These are phyloP conservation scores for Dispira simplex DNA, from an alignment of 192 early-diverging fungal genomes.

Conservation along the genomic window DNA sequence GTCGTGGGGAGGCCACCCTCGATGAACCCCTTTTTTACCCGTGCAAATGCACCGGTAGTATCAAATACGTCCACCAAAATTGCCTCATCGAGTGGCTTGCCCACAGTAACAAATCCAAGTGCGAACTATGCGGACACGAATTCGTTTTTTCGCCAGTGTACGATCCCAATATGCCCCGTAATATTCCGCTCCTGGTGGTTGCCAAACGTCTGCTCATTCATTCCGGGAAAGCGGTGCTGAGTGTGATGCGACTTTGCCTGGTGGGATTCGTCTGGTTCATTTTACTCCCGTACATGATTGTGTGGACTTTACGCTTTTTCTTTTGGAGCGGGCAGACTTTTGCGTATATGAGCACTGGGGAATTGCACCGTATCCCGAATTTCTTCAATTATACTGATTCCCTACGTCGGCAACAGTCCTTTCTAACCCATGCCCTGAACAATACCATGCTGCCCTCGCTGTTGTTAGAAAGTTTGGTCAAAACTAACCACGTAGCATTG, in stretches of 20 bases:
- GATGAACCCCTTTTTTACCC: slow-evolving; percentile 83
- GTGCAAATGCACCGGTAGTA: slow-evolving; percentile 92
- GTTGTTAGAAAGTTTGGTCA: neutral
- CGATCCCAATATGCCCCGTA: slow-evolving; percentile 51
- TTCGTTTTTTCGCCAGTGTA: slow-evolving; percentile 77
- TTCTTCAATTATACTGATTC: slow-evolving; percentile 10
- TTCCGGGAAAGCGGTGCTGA: slow-evolving; percentile 23
- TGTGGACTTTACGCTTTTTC: slow-evolving; percentile 74
- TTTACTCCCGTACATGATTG: slow-evolving; percentile 60
- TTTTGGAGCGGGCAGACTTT: slow-evolving; percentile 59
- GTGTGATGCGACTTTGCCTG: slow-evolving; percentile 35
- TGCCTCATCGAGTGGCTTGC: slow-evolving; percentile 77
- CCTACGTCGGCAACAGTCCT: neutral
- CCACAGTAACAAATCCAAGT: slow-evolving; percentile 69
- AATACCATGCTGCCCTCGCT: slow-evolving; percentile 1
- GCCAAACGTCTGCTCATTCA: slow-evolving; percentile 32
- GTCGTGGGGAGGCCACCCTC: slow-evolving; percentile 53
- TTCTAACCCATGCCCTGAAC: neutral
- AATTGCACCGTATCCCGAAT: neutral
- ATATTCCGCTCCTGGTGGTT: slow-evolving; percentile 43
- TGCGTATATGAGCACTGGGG: slow-evolving; percentile 15
- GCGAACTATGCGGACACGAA: slow-evolving; percentile 81
- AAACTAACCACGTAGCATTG: neutral
- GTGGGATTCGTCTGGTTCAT: slow-evolving; percentile 66
- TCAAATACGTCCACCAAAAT: slow-evolving; percentile 87